Conservation (phyloP, 2,329 filamentous ascomycete species). For the Fusarium algeriense region DNA sequence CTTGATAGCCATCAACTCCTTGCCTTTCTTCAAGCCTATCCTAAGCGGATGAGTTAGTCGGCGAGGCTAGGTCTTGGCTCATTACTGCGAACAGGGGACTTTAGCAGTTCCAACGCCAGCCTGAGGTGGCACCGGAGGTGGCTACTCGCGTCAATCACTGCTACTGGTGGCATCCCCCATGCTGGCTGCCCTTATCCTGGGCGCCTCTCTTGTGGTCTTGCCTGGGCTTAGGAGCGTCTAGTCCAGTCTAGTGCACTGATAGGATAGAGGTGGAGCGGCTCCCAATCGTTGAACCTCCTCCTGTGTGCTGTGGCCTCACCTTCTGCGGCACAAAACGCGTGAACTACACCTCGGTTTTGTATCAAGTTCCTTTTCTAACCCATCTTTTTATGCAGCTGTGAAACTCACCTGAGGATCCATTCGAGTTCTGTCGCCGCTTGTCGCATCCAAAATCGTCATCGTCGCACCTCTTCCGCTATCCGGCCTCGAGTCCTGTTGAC, state of each 20-base stretch:
- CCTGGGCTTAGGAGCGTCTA: constrained; percentile 22
- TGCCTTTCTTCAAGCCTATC: constrained; percentile 11
- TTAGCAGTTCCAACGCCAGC: constrained; percentile 19
- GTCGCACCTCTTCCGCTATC: constrained; percentile 36
- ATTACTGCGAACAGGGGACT: constrained; percentile 37
- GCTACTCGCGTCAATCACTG: constrained; percentile 14
- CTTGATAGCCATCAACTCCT: constrained; percentile 21
- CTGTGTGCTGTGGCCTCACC: constrained; percentile 47
- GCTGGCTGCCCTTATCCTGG: constrained; percentile 35
- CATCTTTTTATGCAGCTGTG: constrained; percentile 46
- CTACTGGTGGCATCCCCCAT: constrained; percentile 34
- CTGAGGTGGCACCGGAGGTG: constrained; percentile 38
- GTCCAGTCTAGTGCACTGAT: constrained; percentile 33
- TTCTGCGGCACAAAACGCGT: constrained; percentile 50
- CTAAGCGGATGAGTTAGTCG: constrained; percentile 22
- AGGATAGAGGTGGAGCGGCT: constrained; percentile 40
- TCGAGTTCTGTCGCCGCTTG: constrained; percentile 32
- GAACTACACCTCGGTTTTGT: constrained; percentile 47
- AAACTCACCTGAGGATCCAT: constrained; percentile 42
- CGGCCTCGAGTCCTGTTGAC: constrained; percentile 16
- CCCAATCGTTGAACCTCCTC: constrained; percentile 45
- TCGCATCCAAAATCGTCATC: constrained; percentile 32
- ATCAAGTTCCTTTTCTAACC: constrained; percentile 47
- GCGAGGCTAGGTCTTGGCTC: constrained; percentile 42
- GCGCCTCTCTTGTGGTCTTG: constrained; percentile 34